These are phyloP conservation scores for Trypanosomatidae sp. DNA, from an alignment of 208 protist species.

Conservation along the genomic window DNA sequence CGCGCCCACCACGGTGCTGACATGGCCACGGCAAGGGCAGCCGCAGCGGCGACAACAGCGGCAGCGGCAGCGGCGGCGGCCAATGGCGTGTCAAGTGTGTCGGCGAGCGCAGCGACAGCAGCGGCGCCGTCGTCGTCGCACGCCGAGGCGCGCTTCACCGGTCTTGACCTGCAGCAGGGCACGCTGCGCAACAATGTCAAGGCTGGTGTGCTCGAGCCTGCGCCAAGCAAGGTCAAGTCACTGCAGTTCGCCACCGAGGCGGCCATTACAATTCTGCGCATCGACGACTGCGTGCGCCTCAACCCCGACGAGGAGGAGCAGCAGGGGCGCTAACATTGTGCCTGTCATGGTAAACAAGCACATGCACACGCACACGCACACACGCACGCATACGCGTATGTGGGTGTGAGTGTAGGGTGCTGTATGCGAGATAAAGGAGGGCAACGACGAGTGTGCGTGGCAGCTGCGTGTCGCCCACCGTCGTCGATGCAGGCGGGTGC, in stretches of 20 bases:
- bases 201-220: constrained; percentile 98
- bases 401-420: no score
- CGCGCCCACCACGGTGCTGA: constrained; percentile 7
- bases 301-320: constrained; percentile 77
- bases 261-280: constrained; percentile 98
- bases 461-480: no score
- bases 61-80: neutral
- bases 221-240: constrained; percentile 97
- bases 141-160: constrained; percentile 48
- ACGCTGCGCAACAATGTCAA: constrained; percentile 93
- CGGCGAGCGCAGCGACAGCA: neutral
- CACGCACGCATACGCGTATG: no score
- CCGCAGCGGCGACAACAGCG: neutral
- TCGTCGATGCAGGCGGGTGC: no score
- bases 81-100: neutral
- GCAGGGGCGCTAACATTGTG: constrained; percentile 1
- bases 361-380: no score
- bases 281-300: constrained; percentile 99
- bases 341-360: constrained; percentile 1
- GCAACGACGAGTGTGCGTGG: neutral
- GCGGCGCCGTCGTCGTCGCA: constrained; percentile 9
- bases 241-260: constrained; percentile 99
- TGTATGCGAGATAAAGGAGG: neutral
- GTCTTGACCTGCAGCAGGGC: constrained; percentile 95
- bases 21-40: neutral